These are phyloP conservation scores for Oxyria digyna DNA, from an alignment of 148 eudicot species.

Conservation along the genomic window DNA sequence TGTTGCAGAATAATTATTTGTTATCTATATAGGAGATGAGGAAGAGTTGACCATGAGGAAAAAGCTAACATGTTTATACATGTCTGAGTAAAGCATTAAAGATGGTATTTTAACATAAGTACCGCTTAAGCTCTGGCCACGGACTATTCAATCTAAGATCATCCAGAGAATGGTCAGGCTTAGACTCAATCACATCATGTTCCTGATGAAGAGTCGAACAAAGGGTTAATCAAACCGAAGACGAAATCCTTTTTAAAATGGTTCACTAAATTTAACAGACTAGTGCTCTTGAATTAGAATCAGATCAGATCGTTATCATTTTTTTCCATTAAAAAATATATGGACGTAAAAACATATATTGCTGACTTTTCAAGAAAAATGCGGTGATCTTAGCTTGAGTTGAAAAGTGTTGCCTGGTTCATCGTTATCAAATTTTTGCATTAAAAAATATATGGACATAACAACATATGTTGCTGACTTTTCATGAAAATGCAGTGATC, in stretches of 20 bases:
- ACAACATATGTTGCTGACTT: neutral
- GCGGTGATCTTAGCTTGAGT: neutral
- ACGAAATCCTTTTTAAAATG: neutral
- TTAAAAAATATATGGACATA: neutral
- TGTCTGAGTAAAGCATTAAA: neutral
- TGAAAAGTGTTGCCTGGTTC: neutral
- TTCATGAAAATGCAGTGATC: neutral
- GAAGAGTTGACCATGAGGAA: neutral
- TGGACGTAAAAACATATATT: neutral
- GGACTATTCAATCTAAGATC: constrained; percentile 92
- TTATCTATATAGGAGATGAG: neutral
- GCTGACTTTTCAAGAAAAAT: neutral
- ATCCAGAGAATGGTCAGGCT: constrained; percentile 95
- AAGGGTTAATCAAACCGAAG: constrained; percentile 2
- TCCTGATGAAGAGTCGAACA: constrained; percentile 37
- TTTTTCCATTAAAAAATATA: neutral
- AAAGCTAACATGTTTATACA: constrained; percentile 1
- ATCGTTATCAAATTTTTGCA: neutral
- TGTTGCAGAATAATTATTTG: neutral
- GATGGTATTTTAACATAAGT: neutral
- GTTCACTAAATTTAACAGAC: neutral
- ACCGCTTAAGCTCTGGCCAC: constrained; percentile 90
- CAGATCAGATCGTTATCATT: neutral
- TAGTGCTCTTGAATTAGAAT: neutral
- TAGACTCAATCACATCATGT: constrained; percentile 86